A percentile compares a stretch with the other conserved stretches of the same genome.
phyloP scores from a whole-genome alignment of 257 asterid species.

The Rehmannia glutinosa region DNA sequence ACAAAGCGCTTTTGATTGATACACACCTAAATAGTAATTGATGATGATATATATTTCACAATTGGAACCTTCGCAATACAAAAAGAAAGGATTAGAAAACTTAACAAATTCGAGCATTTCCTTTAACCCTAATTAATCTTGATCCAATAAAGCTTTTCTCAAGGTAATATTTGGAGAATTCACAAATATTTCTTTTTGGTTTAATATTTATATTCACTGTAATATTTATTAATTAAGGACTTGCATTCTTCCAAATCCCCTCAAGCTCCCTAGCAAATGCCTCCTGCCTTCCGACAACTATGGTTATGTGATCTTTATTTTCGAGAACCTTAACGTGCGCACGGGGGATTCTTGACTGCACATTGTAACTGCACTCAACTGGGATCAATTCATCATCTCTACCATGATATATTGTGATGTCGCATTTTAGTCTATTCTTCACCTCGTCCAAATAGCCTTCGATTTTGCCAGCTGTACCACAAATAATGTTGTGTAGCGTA shows the following conservation, averaged over 20 bases:
- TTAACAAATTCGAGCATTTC: neutral
- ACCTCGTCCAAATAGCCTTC: conserved; percentile 73
- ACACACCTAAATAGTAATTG: too few relatives aligned
- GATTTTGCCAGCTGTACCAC: conserved; percentile 79
- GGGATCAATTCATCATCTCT: conserved; percentile 79
- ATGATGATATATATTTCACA: neutral
- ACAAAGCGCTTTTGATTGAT: too few relatives aligned
- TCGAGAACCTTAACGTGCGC: conserved; percentile 62
- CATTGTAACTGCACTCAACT: conserved; percentile 74
- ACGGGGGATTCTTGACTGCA: conserved; percentile 57
- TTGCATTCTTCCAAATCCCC: conserved; percentile 67
- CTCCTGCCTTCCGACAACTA: conserved; percentile 83
- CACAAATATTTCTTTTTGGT: neutral
- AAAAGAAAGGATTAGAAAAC: conserved; percentile 4
- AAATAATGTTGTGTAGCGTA: conserved; percentile 85
- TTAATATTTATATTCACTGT: neutral
- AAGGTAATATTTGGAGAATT: neutral
- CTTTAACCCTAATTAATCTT: neutral
- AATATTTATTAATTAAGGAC: neutral
- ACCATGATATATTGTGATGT: conserved; percentile 67
- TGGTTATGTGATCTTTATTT: conserved; percentile 81
- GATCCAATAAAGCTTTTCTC: conserved; percentile 1
- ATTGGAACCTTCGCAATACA: conserved; percentile 1
- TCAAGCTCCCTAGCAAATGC: conserved; percentile 88
- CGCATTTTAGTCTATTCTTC: conserved; percentile 44